Evolutionary conservation across 23 red algal genomes (phyloP), one percentile per base, ranked within the genome.

Genomic region (Chondrus crispus): DNA sequence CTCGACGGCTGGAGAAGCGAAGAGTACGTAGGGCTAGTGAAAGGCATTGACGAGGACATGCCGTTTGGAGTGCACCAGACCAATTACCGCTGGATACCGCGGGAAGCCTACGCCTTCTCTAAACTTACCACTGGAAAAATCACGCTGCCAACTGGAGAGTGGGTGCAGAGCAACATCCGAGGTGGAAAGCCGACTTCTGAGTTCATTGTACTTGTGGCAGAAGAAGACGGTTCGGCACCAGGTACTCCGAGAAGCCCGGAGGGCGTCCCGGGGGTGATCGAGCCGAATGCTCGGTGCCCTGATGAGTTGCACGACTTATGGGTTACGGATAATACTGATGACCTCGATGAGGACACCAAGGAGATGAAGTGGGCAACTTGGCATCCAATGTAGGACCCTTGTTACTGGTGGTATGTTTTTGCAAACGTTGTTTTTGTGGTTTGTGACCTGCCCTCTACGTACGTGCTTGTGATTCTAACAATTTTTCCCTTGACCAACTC

Each of bases 351-450:
- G 39, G 80, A 93, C 41, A 82, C 62, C 22, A 68, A 37, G 4
- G 90, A 81, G 43, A 74, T 48, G 43, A 50, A 74, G 40, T 93
- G 80, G 80, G 50, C 62, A 32, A 93, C 90, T 14, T 85, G 90
- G 80, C 90, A 93, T 58, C 90, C 80, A 2, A 55, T 74, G 36
- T 78, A 52, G 80, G 89, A 93, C 20, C 90, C 90, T 29, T 79
- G 68, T 38, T 85, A 63, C 26, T 93, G 82, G 69, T 93, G 71
- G 69, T 90, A 90, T 68, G 87, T 90, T 62, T 39, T 32, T 73
- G 71, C 44, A 66, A 16, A 2, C 29, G 9, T 58, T n/a, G n/a
- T 55, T 55, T n/a, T 18, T n/a, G 14, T 55, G 14, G 51, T 14
- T 14, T 55, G 16, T 55, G n/a, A 14, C 14, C n/a, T 14, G n/a